Base-by-base conservation (phyloP, 352 stramenopile species). In the Globisporangium middletonii region DNA sequence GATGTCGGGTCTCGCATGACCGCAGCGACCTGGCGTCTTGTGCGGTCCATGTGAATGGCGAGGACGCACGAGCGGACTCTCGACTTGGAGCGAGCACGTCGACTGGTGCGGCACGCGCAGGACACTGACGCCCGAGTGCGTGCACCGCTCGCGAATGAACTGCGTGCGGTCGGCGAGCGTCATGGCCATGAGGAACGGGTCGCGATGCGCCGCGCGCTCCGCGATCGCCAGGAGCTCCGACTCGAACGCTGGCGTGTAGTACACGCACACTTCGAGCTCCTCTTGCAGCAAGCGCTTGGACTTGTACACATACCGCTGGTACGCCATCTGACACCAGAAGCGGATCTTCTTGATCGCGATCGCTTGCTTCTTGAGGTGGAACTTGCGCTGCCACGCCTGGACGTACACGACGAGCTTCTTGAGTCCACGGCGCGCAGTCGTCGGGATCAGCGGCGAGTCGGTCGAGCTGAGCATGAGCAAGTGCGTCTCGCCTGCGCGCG, bases 321-420 rank as follows among this genome's bases (percentile, higher is more conserved):
- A 81, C 38, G 88, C 69, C 73, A 89, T 77, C 65, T 87, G 77
- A 23, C 77, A 88, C 81, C 79, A 92, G 46, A 89, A 85, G 3
- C 73, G 77, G 43, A 88, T 92, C 60, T 89, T 92, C 53, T 82
- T 82, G 54, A 89, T 72, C 19, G 79, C 79, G 23, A 88, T 74
- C 2, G 75, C 74, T 11, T 82, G 77, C 50, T 89, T 89, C 28
- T 72, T 77, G 12, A 62, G 50, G 50, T 79, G 74, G 28, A 77
- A 83, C 23, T 63, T 64, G 27, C 69, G 63, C 28, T 78, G 72
- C 81, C 81, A 89, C n/a, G 71, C 60, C 45, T 74, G 75, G 5
- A 92, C 66, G 35, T 81, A 62, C 28, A 57, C 60, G 7, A 86
- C 43, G n/a, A 89, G 69, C 46, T 74, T 73, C 27, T 77, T 67